Base-by-base conservation (phyloP, 768 basidiomycete species). In the Paxillus ammoniavirescens region DNA sequence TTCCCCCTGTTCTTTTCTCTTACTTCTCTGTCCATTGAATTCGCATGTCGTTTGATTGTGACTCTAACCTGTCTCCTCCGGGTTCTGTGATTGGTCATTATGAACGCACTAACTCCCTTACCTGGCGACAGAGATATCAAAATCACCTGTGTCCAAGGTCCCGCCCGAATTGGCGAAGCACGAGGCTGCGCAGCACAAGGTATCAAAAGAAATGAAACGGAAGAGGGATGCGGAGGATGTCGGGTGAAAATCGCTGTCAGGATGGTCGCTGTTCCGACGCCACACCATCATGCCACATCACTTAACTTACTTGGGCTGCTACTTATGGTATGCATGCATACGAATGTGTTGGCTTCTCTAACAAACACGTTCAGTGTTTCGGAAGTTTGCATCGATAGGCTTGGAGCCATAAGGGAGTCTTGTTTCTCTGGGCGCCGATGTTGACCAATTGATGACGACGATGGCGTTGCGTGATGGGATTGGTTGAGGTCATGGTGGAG, bases 171-270 rank as follows among this genome's bases (percentile, higher is more conserved):
- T 98, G 52, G 93, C 91, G 12, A 87, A 89, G 63, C 96, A 98
- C 69, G 93, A 94, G 65, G 75, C 93, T 1, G 93, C 95, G 5
- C 91, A 93, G 71, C 91, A 93, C 67, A 87, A 86, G 66, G 87
- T 97, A 41, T 89, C 93, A 51, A 78, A 86, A 64, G 94, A 96
- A 72, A 97, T 96, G 94, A 97, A 95, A 77, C 80, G 92, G 61
- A 93, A 92, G 75, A 80, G 91, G 40, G 91, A 93, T 26, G 88
- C 78, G 45, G 91, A 93, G 26, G 91, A 93, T 69, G 72, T 82
- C 60, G 84, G 77, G 1, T 84, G 62, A 65, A 35, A 26, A 26
- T 4, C 7, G 6, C 7, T 2, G 10, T 8, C 31, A 2, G 5
- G 31, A 8, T 31, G 8, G 31, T 9, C 8, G 8, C 31, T 31